Evolutionary conservation across 2,329 filamentous ascomycete genomes (phyloP).

Genomic region (Trichoderma simmonsii): DNA sequence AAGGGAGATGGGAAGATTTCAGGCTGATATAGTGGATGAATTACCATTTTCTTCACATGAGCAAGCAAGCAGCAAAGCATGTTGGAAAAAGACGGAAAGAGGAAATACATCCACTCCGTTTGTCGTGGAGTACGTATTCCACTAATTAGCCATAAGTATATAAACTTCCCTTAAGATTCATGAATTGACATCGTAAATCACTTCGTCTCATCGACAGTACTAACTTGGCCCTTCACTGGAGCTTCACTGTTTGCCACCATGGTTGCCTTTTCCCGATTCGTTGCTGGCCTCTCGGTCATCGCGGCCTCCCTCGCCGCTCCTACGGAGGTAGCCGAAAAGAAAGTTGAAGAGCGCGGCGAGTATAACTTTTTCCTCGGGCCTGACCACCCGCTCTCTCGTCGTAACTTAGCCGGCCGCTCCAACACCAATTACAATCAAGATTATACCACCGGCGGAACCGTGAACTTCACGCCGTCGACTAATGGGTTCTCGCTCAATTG

Average conservation of each 20-base stretch:
- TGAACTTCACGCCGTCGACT: not conserved
- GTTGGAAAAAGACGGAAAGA: not conserved
- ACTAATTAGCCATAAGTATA: not conserved
- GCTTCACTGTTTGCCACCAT: not conserved
- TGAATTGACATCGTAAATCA: not conserved
- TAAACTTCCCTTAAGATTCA: not conserved
- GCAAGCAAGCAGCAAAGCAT: not conserved
- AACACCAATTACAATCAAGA: not conserved
- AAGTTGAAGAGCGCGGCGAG: not conserved
- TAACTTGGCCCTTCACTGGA: not conserved
- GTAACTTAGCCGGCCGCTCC: not conserved
- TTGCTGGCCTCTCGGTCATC: not conserved
- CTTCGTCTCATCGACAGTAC: not conserved
- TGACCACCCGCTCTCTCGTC: not conserved
- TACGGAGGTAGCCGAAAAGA: not conserved
- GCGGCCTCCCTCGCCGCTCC: not conserved
- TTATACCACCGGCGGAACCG: not conserved
- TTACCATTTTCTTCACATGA: not conserved
- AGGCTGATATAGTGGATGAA: not conserved
- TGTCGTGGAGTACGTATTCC: not conserved
- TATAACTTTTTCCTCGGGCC: not conserved
- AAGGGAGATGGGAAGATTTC: not conserved
- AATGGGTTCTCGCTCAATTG: conserved; percentile 19
- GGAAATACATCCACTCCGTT: not conserved
- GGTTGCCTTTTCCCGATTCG: not conserved